Evolutionary conservation across 768 basidiomycete genomes (phyloP).

Genomic region (Asterophora parasitica): DNA sequence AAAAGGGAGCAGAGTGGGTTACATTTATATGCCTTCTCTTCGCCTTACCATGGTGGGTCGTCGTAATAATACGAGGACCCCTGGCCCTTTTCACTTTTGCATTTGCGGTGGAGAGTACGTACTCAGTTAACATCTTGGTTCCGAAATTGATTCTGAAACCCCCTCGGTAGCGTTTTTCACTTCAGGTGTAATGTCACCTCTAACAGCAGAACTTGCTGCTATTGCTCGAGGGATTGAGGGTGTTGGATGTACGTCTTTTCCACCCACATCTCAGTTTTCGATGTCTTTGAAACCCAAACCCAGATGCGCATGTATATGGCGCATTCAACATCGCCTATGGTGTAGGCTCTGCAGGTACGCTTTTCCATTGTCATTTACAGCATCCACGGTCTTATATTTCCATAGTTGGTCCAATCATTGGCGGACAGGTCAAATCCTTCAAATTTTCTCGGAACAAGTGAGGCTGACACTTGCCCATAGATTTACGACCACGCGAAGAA

Average conservation of each 20-base stretch:
- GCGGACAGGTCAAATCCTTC: slow-evolving; percentile 48
- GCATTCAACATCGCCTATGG: slow-evolving; percentile 72
- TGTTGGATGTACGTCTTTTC: slow-evolving; percentile 53
- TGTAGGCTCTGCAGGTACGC: slow-evolving; percentile 55
- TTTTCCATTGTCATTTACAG: not conserved
- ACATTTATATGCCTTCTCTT: slow-evolving; percentile 42
- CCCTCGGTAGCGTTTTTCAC: slow-evolving; percentile 51
- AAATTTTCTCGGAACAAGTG: not conserved
- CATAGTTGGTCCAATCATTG: slow-evolving; percentile 65
- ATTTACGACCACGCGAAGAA: slow-evolving; percentile 50
- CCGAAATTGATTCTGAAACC: slow-evolving; percentile 2
- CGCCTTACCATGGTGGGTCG: slow-evolving; percentile 59
- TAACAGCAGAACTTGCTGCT: slow-evolving; percentile 63
- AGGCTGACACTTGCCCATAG: slow-evolving; percentile 26
- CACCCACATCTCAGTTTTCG: not conserved
- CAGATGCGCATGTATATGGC: slow-evolving; percentile 72
- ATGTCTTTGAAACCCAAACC: slow-evolving; percentile 1
- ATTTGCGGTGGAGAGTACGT: slow-evolving; percentile 53
- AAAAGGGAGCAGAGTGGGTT: slow-evolving; percentile 51
- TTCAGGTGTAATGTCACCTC: slow-evolving; percentile 53
- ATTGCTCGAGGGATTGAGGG: slow-evolving; percentile 54
- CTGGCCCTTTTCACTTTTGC: slow-evolving; percentile 45
- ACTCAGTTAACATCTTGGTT: not conserved
- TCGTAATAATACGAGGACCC: slow-evolving; percentile 42
- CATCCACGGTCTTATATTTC: not conserved